A percentile compares a stretch with the other conserved stretches of the same genome.
Conservation (phyloP, 2,329 filamentous ascomycete species). For the Penicillium sp. region DNA sequence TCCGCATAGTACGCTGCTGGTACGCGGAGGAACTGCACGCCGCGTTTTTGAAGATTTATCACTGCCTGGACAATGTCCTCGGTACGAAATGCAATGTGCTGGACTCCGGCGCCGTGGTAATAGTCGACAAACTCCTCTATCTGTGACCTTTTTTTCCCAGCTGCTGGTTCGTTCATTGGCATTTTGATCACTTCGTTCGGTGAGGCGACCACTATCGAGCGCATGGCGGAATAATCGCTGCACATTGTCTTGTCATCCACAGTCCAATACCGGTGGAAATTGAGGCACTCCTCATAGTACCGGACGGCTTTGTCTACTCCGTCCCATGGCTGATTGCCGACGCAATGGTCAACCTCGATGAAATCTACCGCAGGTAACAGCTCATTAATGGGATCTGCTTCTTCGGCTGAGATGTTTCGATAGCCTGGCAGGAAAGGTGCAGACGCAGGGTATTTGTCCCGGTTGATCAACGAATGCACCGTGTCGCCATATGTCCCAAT, state of each 20-base stretch:
- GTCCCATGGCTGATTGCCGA: slow-evolving; percentile 92
- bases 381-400: slow-evolving; percentile 47
- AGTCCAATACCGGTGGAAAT: slow-evolving; percentile 93
- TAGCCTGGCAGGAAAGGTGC: slow-evolving; percentile 79
- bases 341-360: slow-evolving; percentile 85
- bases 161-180: slow-evolving; percentile 92
- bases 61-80: slow-evolving; percentile 75
- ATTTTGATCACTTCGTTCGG: slow-evolving; percentile 86
- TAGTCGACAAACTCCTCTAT: slow-evolving; percentile 85
- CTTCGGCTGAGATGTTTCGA: slow-evolving; percentile 50
- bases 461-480: slow-evolving; percentile 81
- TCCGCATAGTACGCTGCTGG: slow-evolving; percentile 79
- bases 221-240: slow-evolving; percentile 85
- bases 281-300: slow-evolving; percentile 80
- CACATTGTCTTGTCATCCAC: slow-evolving; percentile 89
- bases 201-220: slow-evolving; percentile 83
- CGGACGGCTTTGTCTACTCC: slow-evolving; percentile 68
- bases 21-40: slow-evolving; percentile 85
- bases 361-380: slow-evolving; percentile 68
- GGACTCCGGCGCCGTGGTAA: slow-evolving; percentile 82
- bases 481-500: slow-evolving; percentile 89
- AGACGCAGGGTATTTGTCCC: slow-evolving; percentile 62
- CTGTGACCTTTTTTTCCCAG: slow-evolving; percentile 82
- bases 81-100: slow-evolving; percentile 87
- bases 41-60: slow-evolving; percentile 71